phyloP scores from a whole-genome alignment of 192 early-diverging fungal species.

The Polychytrium aggregatum region DNA sequence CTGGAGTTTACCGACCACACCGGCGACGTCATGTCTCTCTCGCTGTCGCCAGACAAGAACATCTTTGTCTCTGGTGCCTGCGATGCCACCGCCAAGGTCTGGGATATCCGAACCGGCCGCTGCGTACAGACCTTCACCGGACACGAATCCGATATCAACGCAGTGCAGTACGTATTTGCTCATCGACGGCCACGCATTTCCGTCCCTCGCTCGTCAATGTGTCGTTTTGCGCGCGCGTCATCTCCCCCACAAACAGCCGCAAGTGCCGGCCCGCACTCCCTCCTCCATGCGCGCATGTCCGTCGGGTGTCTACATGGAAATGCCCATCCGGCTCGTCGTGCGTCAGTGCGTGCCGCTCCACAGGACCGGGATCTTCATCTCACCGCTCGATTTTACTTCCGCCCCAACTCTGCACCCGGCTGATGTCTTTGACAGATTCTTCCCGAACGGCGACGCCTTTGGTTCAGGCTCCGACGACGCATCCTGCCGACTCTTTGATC shows the following conservation, averaged over 20 bases:
- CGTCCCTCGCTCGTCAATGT: too few species aligned
- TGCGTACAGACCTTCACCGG: conserved; percentile 98
- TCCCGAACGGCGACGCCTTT: conserved; percentile 97
- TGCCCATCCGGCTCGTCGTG: too few species aligned
- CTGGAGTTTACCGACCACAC: conserved; percentile 97
- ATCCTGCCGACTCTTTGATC: conserved; percentile 91
- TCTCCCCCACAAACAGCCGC: too few species aligned
- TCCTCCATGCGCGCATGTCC: too few species aligned
- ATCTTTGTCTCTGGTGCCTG: conserved; percentile 98
- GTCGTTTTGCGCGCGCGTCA: too few species aligned
- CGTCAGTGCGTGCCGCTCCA: neutral
- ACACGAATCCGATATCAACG: conserved; percentile 98
- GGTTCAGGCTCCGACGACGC: conserved; percentile 98
- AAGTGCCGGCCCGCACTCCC: too few species aligned
- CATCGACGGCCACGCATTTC: too few species aligned
- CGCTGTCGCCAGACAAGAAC: conserved; percentile 83
- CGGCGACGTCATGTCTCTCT: conserved; percentile 98
- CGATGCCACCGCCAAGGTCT: conserved; percentile 95
- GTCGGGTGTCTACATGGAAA: too few species aligned
- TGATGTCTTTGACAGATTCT: conserved; percentile 65
- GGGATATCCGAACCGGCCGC: conserved; percentile 93
- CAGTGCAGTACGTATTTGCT: conserved; percentile 68
- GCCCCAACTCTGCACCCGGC: too few species aligned
- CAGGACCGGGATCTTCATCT: neutral
- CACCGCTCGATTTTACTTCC: neutral